phyloP scores from a whole-genome alignment of 768 basidiomycete species.

The Cystobasidium onofrii region DNA sequence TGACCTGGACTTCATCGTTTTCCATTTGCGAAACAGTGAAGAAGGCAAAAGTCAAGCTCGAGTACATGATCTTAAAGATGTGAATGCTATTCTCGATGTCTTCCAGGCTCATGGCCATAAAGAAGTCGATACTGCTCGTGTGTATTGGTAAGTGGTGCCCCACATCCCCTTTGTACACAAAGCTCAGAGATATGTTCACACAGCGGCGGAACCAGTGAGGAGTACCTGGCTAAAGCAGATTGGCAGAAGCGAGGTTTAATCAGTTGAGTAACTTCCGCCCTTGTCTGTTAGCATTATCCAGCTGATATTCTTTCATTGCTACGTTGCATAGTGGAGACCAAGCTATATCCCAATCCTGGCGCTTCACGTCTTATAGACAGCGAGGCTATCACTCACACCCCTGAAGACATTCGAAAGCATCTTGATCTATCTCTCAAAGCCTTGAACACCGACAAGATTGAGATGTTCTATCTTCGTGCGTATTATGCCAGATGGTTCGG shows the following conservation, averaged over 20 bases:
- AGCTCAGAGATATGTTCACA: not conserved
- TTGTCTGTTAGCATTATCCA: not conserved
- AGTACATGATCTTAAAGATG: constrained; percentile 51
- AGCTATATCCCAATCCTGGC: constrained; percentile 51
- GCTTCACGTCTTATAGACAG: not conserved
- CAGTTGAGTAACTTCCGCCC: constrained; percentile 26
- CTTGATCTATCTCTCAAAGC: constrained; percentile 48
- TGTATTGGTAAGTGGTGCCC: constrained; percentile 33
- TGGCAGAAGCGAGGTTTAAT: constrained; percentile 39
- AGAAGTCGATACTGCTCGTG: constrained; percentile 49
- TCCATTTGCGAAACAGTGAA: too few relatives aligned
- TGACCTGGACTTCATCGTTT: too few relatives aligned
- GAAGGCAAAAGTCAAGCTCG: constrained; percentile 49
- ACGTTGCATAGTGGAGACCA: constrained; percentile 52
- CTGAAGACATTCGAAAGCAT: constrained; percentile 47
- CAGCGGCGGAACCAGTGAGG: constrained; percentile 44
- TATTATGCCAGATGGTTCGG: too few relatives aligned
- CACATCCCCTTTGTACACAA: not conserved
- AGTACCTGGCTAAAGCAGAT: constrained; percentile 51
- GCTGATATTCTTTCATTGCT: constrained; percentile 49
- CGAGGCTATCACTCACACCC: constrained; percentile 6
- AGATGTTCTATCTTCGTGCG: constrained; percentile 53
- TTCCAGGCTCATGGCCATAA: constrained; percentile 56
- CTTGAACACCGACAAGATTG: constrained; percentile 50
- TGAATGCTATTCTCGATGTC: constrained; percentile 54